Conservation (phyloP, 2,329 filamentous ascomycete genomes). For the Cryphonectria japonica region DNA sequence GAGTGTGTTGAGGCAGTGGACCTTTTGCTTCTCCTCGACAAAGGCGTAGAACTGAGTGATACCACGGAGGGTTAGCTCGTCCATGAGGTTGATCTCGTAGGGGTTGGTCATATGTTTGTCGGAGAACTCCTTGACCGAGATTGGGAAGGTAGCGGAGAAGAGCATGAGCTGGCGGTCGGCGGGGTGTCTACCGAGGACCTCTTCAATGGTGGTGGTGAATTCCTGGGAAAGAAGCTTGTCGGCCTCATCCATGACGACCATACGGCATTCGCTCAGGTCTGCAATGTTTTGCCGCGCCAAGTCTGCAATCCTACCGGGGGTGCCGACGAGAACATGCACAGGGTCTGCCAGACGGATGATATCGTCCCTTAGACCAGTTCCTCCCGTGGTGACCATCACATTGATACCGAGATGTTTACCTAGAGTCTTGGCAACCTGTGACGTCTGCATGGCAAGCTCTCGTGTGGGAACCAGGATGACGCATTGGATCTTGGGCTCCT, state of each 20-base stretch:
- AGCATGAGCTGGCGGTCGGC: conserved; percentile 99
- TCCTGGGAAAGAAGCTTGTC: conserved; percentile 97
- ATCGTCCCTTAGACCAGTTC: conserved; percentile 92
- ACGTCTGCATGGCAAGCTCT: conserved; percentile 97
- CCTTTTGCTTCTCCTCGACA: conserved; percentile 98
- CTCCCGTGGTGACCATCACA: conserved; percentile 98
- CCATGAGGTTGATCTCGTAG: conserved; percentile 99
- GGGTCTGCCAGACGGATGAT: conserved; percentile 93
- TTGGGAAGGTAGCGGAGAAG: conserved; percentile 95
- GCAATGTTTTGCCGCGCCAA: conserved; percentile 95
- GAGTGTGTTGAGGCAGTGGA: conserved; percentile 97
- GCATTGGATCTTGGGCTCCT: conserved; percentile 93
- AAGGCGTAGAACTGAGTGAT: conserved; percentile 99
- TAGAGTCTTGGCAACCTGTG: conserved; percentile 97
- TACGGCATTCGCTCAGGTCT: conserved; percentile 92
- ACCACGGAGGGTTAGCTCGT: conserved; percentile 94
- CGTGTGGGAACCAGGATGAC: conserved; percentile 95
- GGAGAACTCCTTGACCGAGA: conserved; percentile 96
- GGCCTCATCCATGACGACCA: conserved; percentile 99
- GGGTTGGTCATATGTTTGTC: conserved; percentile 97
- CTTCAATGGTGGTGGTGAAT: conserved; percentile 97
- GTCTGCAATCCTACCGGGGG: conserved; percentile 93
- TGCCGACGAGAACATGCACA: conserved; percentile 97
- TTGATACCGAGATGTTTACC: conserved; percentile 97
- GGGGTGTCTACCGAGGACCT: conserved; percentile 91